Conservation (phyloP, 805 yeast genomes). For the Ascoidea asiatica region DNA sequence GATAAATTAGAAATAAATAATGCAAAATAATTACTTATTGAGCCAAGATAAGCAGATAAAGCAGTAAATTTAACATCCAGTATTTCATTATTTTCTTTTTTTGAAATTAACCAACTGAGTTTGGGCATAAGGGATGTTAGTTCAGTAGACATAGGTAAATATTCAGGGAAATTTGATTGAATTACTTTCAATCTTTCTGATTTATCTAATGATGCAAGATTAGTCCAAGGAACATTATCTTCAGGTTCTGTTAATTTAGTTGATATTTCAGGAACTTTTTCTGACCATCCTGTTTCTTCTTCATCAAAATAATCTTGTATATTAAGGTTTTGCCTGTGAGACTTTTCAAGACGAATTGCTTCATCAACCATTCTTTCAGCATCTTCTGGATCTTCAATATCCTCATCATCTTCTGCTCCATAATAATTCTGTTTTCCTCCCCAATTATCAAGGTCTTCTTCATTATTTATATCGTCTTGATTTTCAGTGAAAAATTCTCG, state of each 20-base stretch:
- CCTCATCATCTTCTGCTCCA: slow-evolving; percentile 38
- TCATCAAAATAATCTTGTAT: slow-evolving; percentile 72
- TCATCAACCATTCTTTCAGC: slow-evolving; percentile 74
- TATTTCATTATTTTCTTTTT: slow-evolving; percentile 21
- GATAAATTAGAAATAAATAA: slow-evolving; percentile 50
- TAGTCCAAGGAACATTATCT: slow-evolving; percentile 25
- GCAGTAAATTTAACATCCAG: slow-evolving; percentile 48
- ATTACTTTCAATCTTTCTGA: slow-evolving; percentile 41
- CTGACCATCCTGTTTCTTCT: slow-evolving; percentile 41
- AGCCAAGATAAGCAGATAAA: slow-evolving; percentile 63
- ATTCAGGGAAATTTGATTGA: slow-evolving; percentile 66
- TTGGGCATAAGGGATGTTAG: too few species aligned
- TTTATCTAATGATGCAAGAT: slow-evolving; percentile 34
- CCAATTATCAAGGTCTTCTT: slow-evolving; percentile 30
- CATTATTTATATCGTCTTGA: slow-evolving; percentile 18
- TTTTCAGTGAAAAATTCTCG: slow-evolving; percentile 13
- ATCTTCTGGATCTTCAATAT: slow-evolving; percentile 39
- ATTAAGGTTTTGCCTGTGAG: slow-evolving; percentile 60
- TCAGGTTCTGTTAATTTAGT: slow-evolving; percentile 17
- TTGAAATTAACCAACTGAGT: slow-evolving; percentile 27
- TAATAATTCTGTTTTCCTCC: slow-evolving; percentile 32
- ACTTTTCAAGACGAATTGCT: slow-evolving; percentile 76
- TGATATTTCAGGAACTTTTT: slow-evolving; percentile 14
- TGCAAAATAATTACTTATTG: slow-evolving; percentile 69
- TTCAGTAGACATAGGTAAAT: slow-evolving; percentile 63